These are phyloP conservation scores for Candida qinlingensis DNA, from an alignment of 805 yeast genomes.

Conservation along the genomic window DNA sequence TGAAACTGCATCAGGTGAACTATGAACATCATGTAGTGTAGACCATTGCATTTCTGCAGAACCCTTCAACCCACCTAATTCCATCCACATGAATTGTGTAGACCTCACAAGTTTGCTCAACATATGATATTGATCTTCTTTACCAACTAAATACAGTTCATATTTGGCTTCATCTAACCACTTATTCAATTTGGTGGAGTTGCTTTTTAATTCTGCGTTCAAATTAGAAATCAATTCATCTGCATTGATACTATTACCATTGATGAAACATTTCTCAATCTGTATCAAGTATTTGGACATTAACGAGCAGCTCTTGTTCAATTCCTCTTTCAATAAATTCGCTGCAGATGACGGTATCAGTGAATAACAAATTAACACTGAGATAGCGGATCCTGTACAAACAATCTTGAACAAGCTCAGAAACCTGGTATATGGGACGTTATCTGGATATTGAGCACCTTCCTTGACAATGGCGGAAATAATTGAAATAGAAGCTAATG, in stretches of 20 bases:
- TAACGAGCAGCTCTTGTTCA: constrained; percentile 47
- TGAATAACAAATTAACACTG: constrained; percentile 55
- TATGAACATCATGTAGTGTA: constrained; percentile 33
- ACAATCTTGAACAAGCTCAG: constrained; percentile 53
- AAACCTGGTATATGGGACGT: constrained; percentile 50
- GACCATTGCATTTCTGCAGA: constrained; percentile 66
- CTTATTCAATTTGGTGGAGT: constrained; percentile 34
- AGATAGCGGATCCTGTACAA: constrained; percentile 50
- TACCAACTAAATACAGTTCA: constrained; percentile 52
- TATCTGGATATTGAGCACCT: constrained; percentile 56
- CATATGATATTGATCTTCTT: constrained; percentile 45
- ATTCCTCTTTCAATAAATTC: constrained; percentile 34
- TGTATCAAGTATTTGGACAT: constrained; percentile 45
- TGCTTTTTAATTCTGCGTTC: constrained; percentile 35
- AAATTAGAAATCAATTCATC: constrained; percentile 29
- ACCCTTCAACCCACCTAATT: constrained; percentile 60
- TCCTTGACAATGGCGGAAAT: constrained; percentile 71
- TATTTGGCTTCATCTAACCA: constrained; percentile 54
- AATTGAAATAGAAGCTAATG: constrained; percentile 65
- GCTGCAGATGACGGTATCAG: constrained; percentile 62
- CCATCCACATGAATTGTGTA: constrained; percentile 45
- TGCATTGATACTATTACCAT: constrained; percentile 35
- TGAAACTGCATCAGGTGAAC: neutral
- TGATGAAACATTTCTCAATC: constrained; percentile 44
- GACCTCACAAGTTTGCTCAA: constrained; percentile 45